A percentile compares a stretch with the other conserved stretches of the same genome.
These are phyloP conservation scores for Flagelloscypha sp. DNA, from an alignment of 768 basidiomycete species.

Conservation along the genomic window DNA sequence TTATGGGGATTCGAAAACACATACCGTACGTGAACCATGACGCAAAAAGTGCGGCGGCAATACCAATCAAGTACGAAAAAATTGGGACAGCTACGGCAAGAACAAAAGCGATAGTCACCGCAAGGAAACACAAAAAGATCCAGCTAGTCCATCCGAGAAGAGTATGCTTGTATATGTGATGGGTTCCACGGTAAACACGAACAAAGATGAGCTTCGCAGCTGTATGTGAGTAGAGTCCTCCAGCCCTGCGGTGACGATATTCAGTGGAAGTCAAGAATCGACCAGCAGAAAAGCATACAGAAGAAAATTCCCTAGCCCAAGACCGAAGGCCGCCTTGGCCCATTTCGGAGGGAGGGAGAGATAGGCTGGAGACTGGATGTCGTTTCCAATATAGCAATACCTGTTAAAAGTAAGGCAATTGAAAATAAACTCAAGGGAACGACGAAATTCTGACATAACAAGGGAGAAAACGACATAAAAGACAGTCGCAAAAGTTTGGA, in stretches of 20 bases:
- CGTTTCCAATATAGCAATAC: constrained; percentile 41
- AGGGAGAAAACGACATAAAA: constrained; percentile 43
- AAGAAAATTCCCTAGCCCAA: constrained; percentile 44
- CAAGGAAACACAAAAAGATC: constrained; percentile 33
- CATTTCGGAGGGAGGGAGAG: constrained; percentile 40
- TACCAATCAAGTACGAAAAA: constrained; percentile 46
- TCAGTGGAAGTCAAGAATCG: neutral
- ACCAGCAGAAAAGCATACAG: constrained; percentile 24
- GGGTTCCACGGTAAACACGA: constrained; percentile 38
- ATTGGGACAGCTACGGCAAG: constrained; percentile 46
- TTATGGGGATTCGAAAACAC: too few relatives aligned
- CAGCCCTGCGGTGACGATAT: constrained; percentile 23
- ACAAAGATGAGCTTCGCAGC: constrained; percentile 48
- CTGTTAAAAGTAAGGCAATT: constrained; percentile 14
- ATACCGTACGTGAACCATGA: constrained; percentile 53
- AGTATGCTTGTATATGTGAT: constrained; percentile 44
- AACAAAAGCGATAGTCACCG: constrained; percentile 34
- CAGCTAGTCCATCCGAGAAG: constrained; percentile 41
- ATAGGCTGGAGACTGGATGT: constrained; percentile 36
- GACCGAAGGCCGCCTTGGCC: constrained; percentile 41
- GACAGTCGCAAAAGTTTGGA: constrained; percentile 44
- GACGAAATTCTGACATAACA: constrained; percentile 19
- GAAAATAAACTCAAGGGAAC: neutral
- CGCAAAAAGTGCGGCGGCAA: constrained; percentile 45
- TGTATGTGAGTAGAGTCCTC: constrained; percentile 40